These are phyloP conservation scores for Musa balbisiana DNA, from an alignment of 202 grass and related monocot species.

Conservation along the genomic window DNA sequence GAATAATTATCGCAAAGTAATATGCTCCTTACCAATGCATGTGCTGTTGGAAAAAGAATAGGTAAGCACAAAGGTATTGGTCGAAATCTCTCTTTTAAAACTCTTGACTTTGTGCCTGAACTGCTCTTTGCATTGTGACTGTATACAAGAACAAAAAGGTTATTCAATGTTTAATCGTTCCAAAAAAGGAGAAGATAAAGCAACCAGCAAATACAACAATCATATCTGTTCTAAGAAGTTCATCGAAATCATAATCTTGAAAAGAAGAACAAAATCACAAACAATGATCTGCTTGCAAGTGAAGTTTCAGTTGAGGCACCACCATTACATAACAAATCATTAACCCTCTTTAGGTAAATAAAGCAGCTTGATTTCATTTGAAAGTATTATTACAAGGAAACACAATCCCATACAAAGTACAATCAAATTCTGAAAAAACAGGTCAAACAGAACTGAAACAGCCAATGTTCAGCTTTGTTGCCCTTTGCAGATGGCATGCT, in stretches of 20 bases:
- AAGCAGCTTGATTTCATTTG: no score
- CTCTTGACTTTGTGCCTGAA: slow-evolving; percentile 40
- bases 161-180: background rate
- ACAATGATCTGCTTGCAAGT: no score
- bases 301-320: no score
- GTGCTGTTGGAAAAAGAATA: slow-evolving; percentile 66
- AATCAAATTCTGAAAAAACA: background rate
- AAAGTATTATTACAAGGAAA: background rate
- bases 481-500: background rate
- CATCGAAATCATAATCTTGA: background rate
- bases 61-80: slow-evolving; percentile 82
- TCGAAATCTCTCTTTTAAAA: slow-evolving; percentile 75
- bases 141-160: slow-evolving; percentile 26
- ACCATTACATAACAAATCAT: no score
- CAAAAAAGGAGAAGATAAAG: slow-evolving; percentile 14
- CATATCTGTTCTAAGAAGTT: background rate
- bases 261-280: background rate
- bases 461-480: background rate
- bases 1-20: slow-evolving; percentile 15
- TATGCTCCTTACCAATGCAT: slow-evolving; percentile 74
- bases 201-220: slow-evolving; percentile 6
- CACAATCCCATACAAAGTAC: background rate
- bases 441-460: background rate
- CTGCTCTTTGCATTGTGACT: slow-evolving; percentile 49
- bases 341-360: no score